These are phyloP conservation scores for Tolypocladium paradoxum DNA, from an alignment of 2,329 filamentous ascomycete species.

Conservation along the genomic window DNA sequence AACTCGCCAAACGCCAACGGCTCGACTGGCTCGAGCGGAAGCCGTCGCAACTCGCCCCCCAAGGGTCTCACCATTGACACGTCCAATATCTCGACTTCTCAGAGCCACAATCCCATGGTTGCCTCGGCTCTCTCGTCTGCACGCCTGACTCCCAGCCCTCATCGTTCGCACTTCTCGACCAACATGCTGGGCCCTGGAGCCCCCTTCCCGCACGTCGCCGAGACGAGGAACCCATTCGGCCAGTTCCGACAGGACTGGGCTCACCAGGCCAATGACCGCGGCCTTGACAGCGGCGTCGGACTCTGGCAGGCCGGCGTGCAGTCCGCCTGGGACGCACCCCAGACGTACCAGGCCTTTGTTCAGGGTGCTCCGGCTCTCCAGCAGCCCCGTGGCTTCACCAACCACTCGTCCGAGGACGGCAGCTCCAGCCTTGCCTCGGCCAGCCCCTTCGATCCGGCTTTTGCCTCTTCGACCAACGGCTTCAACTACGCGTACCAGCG, in stretches of 20 bases:
- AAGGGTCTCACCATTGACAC: not conserved
- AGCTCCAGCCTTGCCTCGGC: not conserved
- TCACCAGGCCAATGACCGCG: not conserved
- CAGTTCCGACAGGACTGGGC: not conserved
- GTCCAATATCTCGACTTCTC: not conserved
- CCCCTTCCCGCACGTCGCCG: not conserved
- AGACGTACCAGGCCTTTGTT: not conserved
- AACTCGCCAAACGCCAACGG: not conserved
- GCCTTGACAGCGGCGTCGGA: not conserved
- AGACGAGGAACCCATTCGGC: not conserved
- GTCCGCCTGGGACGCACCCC: not conserved
- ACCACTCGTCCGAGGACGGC: not conserved
- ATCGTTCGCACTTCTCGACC: not conserved
- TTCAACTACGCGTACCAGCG: not conserved
- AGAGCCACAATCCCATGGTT: too few relatives aligned
- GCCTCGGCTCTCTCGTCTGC: not conserved
- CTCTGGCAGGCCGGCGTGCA: not conserved
- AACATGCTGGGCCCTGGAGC: not conserved
- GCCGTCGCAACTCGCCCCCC: not conserved
- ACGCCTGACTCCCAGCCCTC: conserved; percentile 1
- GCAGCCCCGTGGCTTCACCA: not conserved
- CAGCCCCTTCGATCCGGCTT: not conserved
- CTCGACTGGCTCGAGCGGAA: not conserved
- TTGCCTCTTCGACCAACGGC: not conserved
- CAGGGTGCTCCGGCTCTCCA: not conserved